Conservation (phyloP, 371 early-diverging fungal species). For the Rhizomucor pusillus region DNA sequence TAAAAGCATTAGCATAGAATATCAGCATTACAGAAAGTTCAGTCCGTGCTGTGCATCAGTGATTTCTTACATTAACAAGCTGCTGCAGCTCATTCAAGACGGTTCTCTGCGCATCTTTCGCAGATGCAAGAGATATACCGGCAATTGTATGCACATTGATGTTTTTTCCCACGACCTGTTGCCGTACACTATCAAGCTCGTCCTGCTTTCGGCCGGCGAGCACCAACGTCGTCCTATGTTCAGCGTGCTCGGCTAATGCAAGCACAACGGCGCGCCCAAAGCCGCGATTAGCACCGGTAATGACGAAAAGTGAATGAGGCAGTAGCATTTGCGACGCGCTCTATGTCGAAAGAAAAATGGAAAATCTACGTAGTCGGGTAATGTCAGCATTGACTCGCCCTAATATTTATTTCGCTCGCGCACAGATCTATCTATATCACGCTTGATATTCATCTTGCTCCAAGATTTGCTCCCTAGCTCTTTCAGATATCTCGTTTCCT, state of each 20-base stretch:
- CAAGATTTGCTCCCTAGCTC: too few species aligned
- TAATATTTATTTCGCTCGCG: too few species aligned
- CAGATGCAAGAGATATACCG: constrained; percentile 7
- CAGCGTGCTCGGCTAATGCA: constrained; percentile 22
- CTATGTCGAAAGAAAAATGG: too few species aligned
- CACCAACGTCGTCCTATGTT: constrained; percentile 34
- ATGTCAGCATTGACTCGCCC: too few species aligned
- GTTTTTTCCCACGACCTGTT: constrained; percentile 3
- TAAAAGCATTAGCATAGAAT: too few species aligned
- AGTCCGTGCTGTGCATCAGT: background rate
- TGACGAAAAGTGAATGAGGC: constrained; percentile 49
- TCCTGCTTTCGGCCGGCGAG: constrained; percentile 53
- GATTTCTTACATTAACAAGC: constrained; percentile 10
- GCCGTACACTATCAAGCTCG: constrained; percentile 20
- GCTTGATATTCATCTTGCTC: too few species aligned
- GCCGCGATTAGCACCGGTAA: constrained; percentile 85
- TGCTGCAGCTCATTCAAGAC: constrained; percentile 1
- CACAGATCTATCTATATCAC: too few species aligned
- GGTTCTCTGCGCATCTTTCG: background rate
- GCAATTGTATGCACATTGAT: constrained; percentile 13
- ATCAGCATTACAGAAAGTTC: background rate
- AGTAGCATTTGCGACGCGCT: too few species aligned
- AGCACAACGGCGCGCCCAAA: constrained; percentile 73
- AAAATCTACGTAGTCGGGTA: too few species aligned
- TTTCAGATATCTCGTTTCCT: too few species aligned